Evolutionary conservation across 2,329 filamentous ascomycete genomes (phyloP).

Genomic region (Talaromyces sp.): DNA sequence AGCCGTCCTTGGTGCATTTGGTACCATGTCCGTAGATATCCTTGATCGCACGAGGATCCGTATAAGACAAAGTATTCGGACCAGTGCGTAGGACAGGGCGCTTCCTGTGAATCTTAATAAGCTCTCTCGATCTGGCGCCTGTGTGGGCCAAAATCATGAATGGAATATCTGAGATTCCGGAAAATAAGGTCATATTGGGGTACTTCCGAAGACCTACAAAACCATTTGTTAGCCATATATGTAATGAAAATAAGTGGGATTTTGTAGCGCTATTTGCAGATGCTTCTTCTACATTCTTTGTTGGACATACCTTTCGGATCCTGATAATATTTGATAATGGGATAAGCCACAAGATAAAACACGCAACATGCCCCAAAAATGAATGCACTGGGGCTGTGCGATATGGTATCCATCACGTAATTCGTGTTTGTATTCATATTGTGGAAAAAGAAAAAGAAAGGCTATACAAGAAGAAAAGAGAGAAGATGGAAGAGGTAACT

Average conservation of each 20-base stretch:
- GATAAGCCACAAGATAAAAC: background rate
- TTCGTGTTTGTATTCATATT: background rate
- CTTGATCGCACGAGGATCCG: conserved; percentile 17
- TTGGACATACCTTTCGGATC: background rate
- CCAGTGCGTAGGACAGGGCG: conserved; percentile 18
- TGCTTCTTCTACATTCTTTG: background rate
- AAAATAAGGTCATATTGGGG: background rate
- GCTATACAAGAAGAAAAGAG: background rate
- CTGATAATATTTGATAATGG: background rate
- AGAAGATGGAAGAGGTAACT: background rate
- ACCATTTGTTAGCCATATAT: background rate
- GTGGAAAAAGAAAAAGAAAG: background rate
- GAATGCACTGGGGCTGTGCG: background rate
- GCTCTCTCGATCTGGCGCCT: background rate
- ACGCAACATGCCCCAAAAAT: background rate
- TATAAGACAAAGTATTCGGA: conserved; percentile 16
- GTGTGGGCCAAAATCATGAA: background rate
- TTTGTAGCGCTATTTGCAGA: background rate
- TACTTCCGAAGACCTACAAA: background rate
- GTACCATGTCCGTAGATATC: conserved; percentile 38
- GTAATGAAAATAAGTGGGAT: background rate
- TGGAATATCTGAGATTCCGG: background rate
- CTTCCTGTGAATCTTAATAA: background rate
- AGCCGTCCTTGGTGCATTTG: conserved; percentile 30
- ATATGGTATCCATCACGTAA: background rate